A percentile compares a stretch with the other conserved stretches of the same genome.
phyloP scores from a whole-genome alignment of 495 filamentous ascomycete species.

The Penicillium argentinense region DNA sequence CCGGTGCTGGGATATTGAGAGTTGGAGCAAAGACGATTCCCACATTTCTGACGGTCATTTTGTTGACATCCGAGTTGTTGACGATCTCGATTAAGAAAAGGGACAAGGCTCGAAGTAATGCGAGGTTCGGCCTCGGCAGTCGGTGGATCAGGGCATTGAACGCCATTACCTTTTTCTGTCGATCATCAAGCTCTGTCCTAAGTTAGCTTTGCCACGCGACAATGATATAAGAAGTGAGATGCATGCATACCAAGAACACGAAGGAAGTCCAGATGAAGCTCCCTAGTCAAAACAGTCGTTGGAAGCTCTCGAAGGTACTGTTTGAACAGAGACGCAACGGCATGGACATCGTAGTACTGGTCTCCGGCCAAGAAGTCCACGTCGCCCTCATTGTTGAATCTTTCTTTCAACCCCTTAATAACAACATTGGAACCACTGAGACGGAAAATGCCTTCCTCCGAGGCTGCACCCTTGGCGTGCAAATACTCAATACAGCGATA shows the following conservation, averaged over 20 bases:
- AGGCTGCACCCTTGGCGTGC: constrained; percentile 74
- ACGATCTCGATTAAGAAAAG: constrained; percentile 86
- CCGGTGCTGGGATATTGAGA: constrained; percentile 91
- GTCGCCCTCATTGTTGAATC: constrained; percentile 93
- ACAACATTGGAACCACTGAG: constrained; percentile 92
- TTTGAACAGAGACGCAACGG: constrained; percentile 91
- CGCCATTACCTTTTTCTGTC: constrained; percentile 74
- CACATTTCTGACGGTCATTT: constrained; percentile 97
- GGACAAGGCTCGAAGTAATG: constrained; percentile 78
- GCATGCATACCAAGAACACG: constrained; percentile 80
- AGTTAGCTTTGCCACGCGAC: constrained; percentile 14
- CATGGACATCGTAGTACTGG: constrained; percentile 92
- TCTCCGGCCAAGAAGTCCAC: constrained; percentile 82
- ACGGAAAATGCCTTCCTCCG: constrained; percentile 94
- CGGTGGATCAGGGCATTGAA: constrained; percentile 81
- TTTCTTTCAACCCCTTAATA: constrained; percentile 85
- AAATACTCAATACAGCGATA: constrained; percentile 97
- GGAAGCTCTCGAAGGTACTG: constrained; percentile 92
- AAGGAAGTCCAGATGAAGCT: constrained; percentile 87
- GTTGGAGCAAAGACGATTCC: constrained; percentile 99
- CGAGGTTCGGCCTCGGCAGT: constrained; percentile 76
- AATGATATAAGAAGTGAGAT: background rate
- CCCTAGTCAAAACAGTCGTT: constrained; percentile 83
- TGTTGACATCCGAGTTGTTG: constrained; percentile 86
- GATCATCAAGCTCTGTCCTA: constrained; percentile 61